Conservation (phyloP, 805 yeast genomes). For the Wickerhamiella occidentalis region DNA sequence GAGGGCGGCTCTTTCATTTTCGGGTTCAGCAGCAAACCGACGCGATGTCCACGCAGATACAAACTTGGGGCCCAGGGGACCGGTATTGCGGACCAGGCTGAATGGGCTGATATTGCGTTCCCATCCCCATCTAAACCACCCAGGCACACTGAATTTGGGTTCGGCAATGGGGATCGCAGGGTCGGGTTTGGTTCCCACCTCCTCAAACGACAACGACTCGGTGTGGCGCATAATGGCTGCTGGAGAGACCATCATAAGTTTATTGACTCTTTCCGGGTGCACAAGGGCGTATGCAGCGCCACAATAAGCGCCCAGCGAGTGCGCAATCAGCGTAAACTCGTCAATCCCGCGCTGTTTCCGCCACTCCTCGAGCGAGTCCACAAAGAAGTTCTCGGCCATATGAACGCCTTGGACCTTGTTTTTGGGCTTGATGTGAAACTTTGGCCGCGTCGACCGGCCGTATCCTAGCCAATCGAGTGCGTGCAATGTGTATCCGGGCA, state of each 20-base stretch:
- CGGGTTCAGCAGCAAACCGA: constrained; percentile 50
- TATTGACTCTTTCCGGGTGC: constrained; percentile 48
- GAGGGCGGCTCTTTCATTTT: constrained; percentile 38
- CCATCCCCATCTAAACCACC: constrained; percentile 76
- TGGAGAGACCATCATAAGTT: constrained; percentile 73
- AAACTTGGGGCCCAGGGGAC: constrained; percentile 71
- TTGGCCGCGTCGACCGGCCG: constrained; percentile 78
- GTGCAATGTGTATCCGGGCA: constrained; percentile 55
- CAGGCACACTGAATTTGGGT: constrained; percentile 33
- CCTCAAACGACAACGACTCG: constrained; percentile 23
- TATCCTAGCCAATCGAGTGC: constrained; percentile 83
- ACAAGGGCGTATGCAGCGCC: constrained; percentile 54
- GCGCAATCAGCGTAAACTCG: constrained; percentile 57
- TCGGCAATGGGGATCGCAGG: constrained; percentile 13
- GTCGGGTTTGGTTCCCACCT: constrained; percentile 15
- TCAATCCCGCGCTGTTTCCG: constrained; percentile 37
- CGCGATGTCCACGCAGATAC: constrained; percentile 85
- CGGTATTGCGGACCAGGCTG: constrained; percentile 58
- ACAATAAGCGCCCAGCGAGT: constrained; percentile 86
- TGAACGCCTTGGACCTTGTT: constrained; percentile 30
- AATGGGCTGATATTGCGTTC: constrained; percentile 80
- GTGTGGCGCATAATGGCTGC: constrained; percentile 60
- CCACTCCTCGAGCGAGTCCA: constrained; percentile 57
- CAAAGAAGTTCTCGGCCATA: constrained; percentile 50
- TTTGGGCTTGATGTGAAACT: constrained; percentile 31